These are phyloP conservation scores for Pseudozyma thailandica DNA, from an alignment of 1,284 basidiomycete species.

Conservation along the genomic window DNA sequence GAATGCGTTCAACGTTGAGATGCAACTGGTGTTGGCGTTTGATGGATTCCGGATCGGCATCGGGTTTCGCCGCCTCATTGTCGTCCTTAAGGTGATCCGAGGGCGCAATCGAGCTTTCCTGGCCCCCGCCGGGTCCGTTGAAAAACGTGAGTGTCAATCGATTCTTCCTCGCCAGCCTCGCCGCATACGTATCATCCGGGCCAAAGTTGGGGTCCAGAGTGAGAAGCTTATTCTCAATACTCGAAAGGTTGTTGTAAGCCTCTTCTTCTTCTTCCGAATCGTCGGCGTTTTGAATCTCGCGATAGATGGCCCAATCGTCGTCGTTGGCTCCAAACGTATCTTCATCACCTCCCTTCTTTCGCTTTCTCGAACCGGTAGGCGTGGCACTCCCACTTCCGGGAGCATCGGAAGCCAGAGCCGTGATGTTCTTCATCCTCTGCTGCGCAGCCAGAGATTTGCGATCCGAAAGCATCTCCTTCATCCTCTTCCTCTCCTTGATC, in stretches of 20 bases:
- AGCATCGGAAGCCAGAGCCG: constrained; percentile 81
- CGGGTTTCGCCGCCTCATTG: constrained; percentile 71
- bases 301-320: constrained; percentile 96
- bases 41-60: constrained; percentile 67
- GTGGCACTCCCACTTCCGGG: constrained; percentile 36
- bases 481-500: constrained; percentile 84
- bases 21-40: constrained; percentile 83
- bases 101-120: constrained; percentile 24
- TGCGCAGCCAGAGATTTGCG: constrained; percentile 95
- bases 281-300: constrained; percentile 88
- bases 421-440: constrained; percentile 96
- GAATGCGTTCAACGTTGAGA: constrained; percentile 90
- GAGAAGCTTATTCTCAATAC: constrained; percentile 84
- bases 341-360: constrained; percentile 71
- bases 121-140: constrained; percentile 68
- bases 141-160: constrained; percentile 85
- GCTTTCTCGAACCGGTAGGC: constrained; percentile 34
- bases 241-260: constrained; percentile 78
- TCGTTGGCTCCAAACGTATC: constrained; percentile 96
- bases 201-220: constrained; percentile 86
- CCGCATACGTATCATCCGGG: constrained; percentile 81
- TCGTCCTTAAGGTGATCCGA: constrained; percentile 22
- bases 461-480: constrained; percentile 85
- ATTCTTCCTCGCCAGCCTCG: constrained; percentile 79
- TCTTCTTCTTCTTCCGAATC: constrained; percentile 97